A percentile compares a stretch with the other conserved stretches of the same genome.
These are phyloP conservation scores for Macadamia tetraphylla DNA, from an alignment of 164 flowering plant genomes.

Conservation along the genomic window DNA sequence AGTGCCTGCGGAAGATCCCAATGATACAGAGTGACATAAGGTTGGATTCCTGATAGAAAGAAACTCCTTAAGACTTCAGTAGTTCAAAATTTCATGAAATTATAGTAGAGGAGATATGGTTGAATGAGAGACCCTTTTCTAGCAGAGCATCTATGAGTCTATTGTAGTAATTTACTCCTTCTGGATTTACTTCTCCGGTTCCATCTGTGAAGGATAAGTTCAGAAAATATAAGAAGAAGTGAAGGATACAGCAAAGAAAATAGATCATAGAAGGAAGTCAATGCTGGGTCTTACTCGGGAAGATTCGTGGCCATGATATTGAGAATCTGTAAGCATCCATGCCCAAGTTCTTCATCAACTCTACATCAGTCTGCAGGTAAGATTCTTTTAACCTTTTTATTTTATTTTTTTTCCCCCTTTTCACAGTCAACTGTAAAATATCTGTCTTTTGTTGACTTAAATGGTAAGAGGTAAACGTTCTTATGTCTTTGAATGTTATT, in stretches of 20 bases:
- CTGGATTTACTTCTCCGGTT: conserved; percentile 66
- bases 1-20: conserved; percentile 94
- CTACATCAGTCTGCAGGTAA: conserved; percentile 54
- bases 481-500: not conserved
- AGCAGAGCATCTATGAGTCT: conserved; percentile 69
- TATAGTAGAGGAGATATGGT: not conserved
- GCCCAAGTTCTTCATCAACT: conserved; percentile 76
- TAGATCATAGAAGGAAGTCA: not conserved
- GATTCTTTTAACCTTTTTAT: conserved; percentile 1
- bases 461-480: not conserved
- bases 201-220: conserved; percentile 45
- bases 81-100: not conserved
- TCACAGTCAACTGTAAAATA: not conserved
- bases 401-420: not conserved
- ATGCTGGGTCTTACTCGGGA: conserved; percentile 54
- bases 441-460: conserved; percentile 6
- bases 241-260: not conserved
- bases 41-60: conserved; percentile 59
- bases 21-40: conserved; percentile 77
- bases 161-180: conserved; percentile 79
- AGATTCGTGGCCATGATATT: conserved; percentile 88
- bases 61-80: conserved; percentile 5
- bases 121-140: conserved; percentile 45
- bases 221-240: not conserved
- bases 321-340: conserved; percentile 94